Conservation (phyloP, 441 rosid species). For the Euphorbia corollata region DNA sequence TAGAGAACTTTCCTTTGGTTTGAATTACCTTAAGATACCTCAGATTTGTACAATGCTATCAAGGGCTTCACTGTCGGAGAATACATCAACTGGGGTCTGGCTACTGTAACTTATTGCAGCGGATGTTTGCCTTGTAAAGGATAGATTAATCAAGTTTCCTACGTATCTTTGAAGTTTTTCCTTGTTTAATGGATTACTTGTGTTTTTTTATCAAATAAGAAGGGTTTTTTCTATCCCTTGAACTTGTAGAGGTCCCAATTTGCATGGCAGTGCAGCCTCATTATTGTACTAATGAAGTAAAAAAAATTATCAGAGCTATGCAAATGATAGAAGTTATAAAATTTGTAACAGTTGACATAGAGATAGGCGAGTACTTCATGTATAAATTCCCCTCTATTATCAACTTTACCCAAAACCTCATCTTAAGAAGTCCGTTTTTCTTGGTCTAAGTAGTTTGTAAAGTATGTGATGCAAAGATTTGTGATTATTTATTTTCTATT, state of each 20-base stretch:
- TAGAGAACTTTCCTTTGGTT: background rate
- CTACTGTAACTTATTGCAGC: background rate
- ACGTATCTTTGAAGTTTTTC: background rate
- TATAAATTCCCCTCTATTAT: background rate
- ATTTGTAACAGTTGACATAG: background rate
- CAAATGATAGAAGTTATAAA: background rate
- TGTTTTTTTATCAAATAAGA: background rate
- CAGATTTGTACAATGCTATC: background rate
- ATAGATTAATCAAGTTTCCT: background rate
- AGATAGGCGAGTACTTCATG: slow-evolving; percentile 4
- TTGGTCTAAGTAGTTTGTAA: background rate
- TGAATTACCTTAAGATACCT: background rate
- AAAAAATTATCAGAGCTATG: background rate
- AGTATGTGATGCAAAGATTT: background rate
- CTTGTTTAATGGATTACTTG: slow-evolving; percentile 2
- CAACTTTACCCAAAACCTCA: background rate
- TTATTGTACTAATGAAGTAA: background rate
- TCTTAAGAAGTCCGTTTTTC: background rate
- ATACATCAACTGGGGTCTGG: background rate
- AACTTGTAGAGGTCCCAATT: background rate
- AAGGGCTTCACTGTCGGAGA: background rate
- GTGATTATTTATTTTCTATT: background rate
- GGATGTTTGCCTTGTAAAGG: background rate
- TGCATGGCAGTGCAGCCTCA: slow-evolving; percentile 2
- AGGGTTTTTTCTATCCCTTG: background rate